Conservation (phyloP, 495 filamentous ascomycete genomes). For the Bathelium albidoporum region DNA sequence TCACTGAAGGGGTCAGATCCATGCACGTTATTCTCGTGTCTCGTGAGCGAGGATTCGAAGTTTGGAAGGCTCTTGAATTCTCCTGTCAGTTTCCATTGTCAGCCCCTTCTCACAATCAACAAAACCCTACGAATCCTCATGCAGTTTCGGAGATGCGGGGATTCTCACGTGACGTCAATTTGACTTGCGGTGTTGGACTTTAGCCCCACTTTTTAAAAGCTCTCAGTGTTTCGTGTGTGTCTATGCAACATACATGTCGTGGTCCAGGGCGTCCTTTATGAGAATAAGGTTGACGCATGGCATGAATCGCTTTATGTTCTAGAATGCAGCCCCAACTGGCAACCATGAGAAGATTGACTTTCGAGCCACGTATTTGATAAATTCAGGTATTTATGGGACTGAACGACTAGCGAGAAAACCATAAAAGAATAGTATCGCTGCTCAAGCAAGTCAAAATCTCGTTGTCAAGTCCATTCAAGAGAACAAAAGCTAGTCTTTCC, state of each 20-base stretch:
- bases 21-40: neutral
- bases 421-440: too few relatives aligned
- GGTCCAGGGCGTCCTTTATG: neutral
- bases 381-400: neutral
- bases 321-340: neutral
- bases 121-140: neutral
- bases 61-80: neutral
- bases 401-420: neutral
- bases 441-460: neutral
- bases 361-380: neutral
- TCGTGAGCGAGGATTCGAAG: neutral
- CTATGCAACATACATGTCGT: too few relatives aligned
- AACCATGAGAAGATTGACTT: neutral
- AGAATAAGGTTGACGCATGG: neutral
- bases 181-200: neutral
- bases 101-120: neutral
- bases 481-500: neutral
- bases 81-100: neutral
- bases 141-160: neutral
- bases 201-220: neutral
- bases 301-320: neutral
- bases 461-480: neutral
- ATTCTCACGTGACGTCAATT: neutral
- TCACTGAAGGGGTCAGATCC: too few relatives aligned
- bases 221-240: neutral